phyloP scores from a whole-genome alignment of 2,329 filamentous ascomycete genomes.

The Penicillium aurantiogriseum region DNA sequence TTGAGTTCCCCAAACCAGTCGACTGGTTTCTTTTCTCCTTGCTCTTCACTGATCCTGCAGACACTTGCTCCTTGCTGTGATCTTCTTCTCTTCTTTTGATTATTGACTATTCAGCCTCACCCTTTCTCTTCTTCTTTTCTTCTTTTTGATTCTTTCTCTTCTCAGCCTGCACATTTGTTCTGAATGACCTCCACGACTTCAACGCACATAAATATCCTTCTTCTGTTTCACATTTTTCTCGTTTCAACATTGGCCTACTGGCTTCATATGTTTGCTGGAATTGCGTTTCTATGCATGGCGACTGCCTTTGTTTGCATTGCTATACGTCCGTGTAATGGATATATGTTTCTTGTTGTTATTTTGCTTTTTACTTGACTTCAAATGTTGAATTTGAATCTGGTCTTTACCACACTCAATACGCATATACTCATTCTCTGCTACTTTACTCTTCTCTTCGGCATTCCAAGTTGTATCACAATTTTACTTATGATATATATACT shows the following conservation, averaged over 20 bases:
- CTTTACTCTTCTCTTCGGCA: not conserved
- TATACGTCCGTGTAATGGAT: conserved; percentile 8
- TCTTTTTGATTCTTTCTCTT: not conserved
- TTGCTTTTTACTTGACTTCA: not conserved
- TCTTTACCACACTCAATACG: too few species aligned
- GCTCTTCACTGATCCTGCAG: not conserved
- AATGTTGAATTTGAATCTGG: not conserved
- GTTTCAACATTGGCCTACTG: not conserved
- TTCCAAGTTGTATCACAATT: not conserved
- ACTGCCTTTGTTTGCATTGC: conserved; percentile 1
- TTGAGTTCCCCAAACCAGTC: not conserved
- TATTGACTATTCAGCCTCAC: not conserved
- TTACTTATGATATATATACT: not conserved
- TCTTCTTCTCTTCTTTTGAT: not conserved
- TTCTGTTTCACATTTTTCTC: conserved; percentile 4
- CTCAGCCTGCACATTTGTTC: not conserved
- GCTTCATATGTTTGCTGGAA: not conserved
- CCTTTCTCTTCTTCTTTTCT: not conserved
- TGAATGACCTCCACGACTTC: conserved; percentile 2
- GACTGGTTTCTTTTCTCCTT: conserved; percentile 2
- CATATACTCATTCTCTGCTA: too few species aligned
- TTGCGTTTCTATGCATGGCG: conserved; percentile 8
- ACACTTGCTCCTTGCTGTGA: not conserved
- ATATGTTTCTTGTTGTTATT: conserved; percentile 5
- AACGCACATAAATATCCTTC: conserved; percentile 7